Conservation (phyloP, 2,329 filamentous ascomycete species). For the Drechslerella dactyloides region DNA sequence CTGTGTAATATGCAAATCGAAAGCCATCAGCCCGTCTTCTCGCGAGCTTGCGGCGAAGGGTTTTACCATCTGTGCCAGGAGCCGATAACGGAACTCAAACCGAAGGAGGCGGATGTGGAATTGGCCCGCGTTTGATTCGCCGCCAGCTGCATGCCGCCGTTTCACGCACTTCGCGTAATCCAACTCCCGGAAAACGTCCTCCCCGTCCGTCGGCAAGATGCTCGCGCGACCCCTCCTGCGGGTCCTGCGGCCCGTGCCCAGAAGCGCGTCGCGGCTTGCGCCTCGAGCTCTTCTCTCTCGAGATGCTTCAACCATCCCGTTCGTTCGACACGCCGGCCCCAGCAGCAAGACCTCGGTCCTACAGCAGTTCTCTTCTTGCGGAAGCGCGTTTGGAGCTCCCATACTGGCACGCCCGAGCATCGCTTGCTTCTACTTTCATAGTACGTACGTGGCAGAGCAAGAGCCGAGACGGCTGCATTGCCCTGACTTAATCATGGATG, state of each 20-base stretch:
- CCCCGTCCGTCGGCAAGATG: slow-evolving; percentile 19
- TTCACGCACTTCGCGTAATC: not conserved
- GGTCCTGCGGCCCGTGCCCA: slow-evolving; percentile 8
- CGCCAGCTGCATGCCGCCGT: not conserved
- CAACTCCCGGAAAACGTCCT: not conserved
- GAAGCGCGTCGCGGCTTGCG: not conserved
- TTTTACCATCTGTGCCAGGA: slow-evolving; percentile 1
- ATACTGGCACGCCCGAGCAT: not conserved
- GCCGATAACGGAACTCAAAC: slow-evolving; percentile 45
- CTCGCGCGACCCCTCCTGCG: slow-evolving; percentile 22
- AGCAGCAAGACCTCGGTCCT: not conserved
- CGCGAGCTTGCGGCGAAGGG: not conserved
- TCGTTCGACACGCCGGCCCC: not conserved
- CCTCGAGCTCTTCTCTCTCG: not conserved
- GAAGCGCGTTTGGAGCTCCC: not conserved
- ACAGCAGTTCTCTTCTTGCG: not conserved
- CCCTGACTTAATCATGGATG: not conserved
- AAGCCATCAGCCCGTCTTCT: not conserved
- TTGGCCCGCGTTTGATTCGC: slow-evolving; percentile 40
- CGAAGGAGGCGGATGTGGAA: slow-evolving; percentile 23
- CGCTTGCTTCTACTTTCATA: slow-evolving; percentile 28
- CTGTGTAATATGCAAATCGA: not conserved
- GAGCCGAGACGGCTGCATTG: slow-evolving; percentile 1
- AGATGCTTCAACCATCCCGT: not conserved
- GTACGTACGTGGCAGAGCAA: slow-evolving; percentile 39